Base-by-base conservation (phyloP, 2,329 filamentous ascomycete genomes). In the Aureobasidium uvarum region DNA sequence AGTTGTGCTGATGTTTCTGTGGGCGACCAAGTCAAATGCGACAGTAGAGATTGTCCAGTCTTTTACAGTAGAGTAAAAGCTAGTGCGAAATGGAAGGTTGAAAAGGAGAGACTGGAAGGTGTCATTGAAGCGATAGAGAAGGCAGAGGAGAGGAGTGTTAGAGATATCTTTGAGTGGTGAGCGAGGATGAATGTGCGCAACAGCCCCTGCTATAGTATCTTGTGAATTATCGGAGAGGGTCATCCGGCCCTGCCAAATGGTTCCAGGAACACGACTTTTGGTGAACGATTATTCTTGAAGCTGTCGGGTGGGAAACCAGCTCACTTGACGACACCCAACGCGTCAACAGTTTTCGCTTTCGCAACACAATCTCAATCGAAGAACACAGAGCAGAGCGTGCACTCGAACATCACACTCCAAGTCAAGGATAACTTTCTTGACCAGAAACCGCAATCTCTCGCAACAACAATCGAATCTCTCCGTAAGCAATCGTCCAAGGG, bases 21-120 rank as follows among this genome's bases (percentile, higher is more conserved):
- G 69, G 80, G 86, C 2, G 94, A 97, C 43, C 86, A 89, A 39
- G 88, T 97, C n/a, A 82, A 78, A 46, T 99, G 95, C 74, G 92
- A 96, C 73, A 96, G 90, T 75, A 86, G 90, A 74, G 94, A 96
- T 77, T 99, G 95, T 74, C 90, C 93, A 0, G 91, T 96, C 0
- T 98, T 96, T 71, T 98, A 96, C 77, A 88, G 88, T 38, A 79
- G 91, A 16, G 83, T 86, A 62, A 89, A 86, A 75, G 86, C 90
- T 73, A 76, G 76, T 25, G 81, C 83, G 11, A 81, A 75, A 58
- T 62, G 81, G 58, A 72, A 74, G 51, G 77, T 72, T 43, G 77
- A 78, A 67, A 76, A 68, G 63, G 73, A 70, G 43, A 72, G 78
- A 38, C 70, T 78, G 6, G 77, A 77, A 48, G 77, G 74, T 36